Evolutionary conservation across 2,329 filamentous ascomycete genomes (phyloP), one percentile per base, ranked within the genome.

Genomic region (Akanthomyces lecanii): DNA sequence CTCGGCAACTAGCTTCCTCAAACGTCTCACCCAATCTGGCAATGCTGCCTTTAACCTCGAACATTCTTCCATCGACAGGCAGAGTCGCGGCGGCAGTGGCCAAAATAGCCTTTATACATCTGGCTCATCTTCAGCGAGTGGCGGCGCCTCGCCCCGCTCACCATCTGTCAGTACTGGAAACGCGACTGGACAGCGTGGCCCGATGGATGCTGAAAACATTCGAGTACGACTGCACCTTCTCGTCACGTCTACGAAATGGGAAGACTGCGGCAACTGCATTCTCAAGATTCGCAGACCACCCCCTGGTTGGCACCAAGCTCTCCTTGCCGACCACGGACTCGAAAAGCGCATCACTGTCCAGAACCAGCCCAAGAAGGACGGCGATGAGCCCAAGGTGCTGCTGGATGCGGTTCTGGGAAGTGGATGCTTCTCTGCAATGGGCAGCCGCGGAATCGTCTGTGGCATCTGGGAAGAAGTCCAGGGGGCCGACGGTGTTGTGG

Each of bases 301-400:
- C 58, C 84, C 77, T 42, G 85, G 84, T 7, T 84, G 82, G 73
- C 79, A 79, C 48, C 85, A 84, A 75, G 85, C 82, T 64, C 79
- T 85, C 61, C 78, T 81, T 47, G 84, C 83, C 66, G 80, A 86
- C 65, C 83, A 88, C 68, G 87, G 88, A 21, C 78, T 89, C 66
- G 90, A 96, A 77, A 97, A 97, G 78, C 88, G 94, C 10, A 86
- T 99, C 64, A 80, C 96, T 18, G 87, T 97, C 28, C 85, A 84
- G 5, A 87, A 86, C 6, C 88, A 91, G 70, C 88, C 86, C 1
- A 85, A 86, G 74, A 85, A 83, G 71, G 75, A 79, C n/a, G 73
- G 76, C 23, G 81, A 84, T 40, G 74, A 78, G 66, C 84, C 85
- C 25, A 80, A 87, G 65, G 81, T 89, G 1, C 75, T 96, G 42